These are phyloP conservation scores for Colletotrichum tropicicola DNA, from an alignment of 2,329 filamentous ascomycete genomes.

Conservation along the genomic window DNA sequence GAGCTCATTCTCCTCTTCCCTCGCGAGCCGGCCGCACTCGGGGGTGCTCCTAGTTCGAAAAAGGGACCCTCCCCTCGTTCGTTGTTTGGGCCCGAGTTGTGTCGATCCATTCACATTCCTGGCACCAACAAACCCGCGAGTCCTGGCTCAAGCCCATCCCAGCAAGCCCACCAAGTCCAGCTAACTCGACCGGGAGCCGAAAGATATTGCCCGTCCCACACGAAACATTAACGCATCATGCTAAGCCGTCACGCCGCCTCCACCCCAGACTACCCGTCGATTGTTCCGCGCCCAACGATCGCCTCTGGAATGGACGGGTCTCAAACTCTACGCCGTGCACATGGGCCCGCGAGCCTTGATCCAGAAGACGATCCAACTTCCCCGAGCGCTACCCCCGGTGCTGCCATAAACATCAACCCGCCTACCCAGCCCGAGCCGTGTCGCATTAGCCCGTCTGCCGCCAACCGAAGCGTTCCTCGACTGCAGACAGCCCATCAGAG, in stretches of 20 bases:
- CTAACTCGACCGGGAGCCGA: constrained; percentile 12
- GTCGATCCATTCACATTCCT: constrained; percentile 11
- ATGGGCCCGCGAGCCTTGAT: constrained; percentile 19
- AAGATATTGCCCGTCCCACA: constrained; percentile 34
- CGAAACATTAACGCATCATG: constrained; percentile 49
- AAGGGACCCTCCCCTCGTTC: not conserved
- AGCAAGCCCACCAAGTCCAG: constrained; percentile 4
- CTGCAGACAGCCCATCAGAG: constrained; percentile 38
- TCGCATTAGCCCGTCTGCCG: constrained; percentile 11
- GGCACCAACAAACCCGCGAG: constrained; percentile 2
- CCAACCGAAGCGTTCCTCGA: constrained; percentile 12
- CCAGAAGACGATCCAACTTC: constrained; percentile 9
- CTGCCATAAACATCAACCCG: constrained; percentile 18
- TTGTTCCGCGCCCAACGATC: constrained; percentile 31
- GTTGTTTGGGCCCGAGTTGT: not conserved
- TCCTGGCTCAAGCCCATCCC: constrained; percentile 8
- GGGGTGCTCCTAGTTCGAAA: constrained; percentile 8
- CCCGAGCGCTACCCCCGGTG: constrained; percentile 20
- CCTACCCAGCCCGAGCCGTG: constrained; percentile 23
- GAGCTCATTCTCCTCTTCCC: not conserved
- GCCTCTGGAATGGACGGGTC: constrained; percentile 25
- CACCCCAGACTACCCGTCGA: constrained; percentile 34
- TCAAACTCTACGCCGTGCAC: constrained; percentile 22
- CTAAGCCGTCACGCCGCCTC: constrained; percentile 41
- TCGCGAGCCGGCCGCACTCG: not conserved